Percentiles rank a stretch among this genome's conserved stretches.
These are phyloP conservation scores for Arthrobotrys entomopaga DNA, from an alignment of 2,329 filamentous ascomycete species.

Conservation along the genomic window DNA sequence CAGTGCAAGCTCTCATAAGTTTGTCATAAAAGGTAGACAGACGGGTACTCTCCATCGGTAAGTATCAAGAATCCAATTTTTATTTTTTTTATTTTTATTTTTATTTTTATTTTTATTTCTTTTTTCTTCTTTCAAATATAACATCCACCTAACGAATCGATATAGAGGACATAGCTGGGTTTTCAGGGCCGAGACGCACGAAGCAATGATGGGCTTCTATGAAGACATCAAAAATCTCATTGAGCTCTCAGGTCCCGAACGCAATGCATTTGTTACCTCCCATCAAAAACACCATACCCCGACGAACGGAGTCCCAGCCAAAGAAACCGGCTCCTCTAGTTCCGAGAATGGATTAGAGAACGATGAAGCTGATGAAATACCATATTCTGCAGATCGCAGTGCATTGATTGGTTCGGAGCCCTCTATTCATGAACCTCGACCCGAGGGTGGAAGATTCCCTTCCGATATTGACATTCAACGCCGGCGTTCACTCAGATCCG, in stretches of 20 bases:
- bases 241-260: constrained; percentile 86
- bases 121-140: too few species aligned
- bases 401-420: constrained; percentile 59
- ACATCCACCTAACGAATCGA: constrained; percentile 42
- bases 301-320: constrained; percentile 67
- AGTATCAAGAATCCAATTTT: not conserved
- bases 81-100: too few species aligned
- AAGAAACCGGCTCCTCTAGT: constrained; percentile 55
- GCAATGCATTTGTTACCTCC: constrained; percentile 83
- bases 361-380: constrained; percentile 73
- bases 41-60: constrained; percentile 87
- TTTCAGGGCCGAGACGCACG: constrained; percentile 77
- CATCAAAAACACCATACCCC: constrained; percentile 79
- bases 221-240: constrained; percentile 90
- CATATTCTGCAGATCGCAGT: constrained; percentile 71
- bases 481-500: constrained; percentile 64
- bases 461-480: constrained; percentile 90
- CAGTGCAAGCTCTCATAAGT: constrained; percentile 90
- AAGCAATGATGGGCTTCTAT: constrained; percentile 98
- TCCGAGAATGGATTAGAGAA: constrained; percentile 56
- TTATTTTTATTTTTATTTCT: too few species aligned
- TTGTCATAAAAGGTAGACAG: constrained; percentile 95
- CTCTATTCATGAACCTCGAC: constrained; percentile 60
- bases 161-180: constrained; percentile 73
- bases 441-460: constrained; percentile 88